Evolutionary conservation across 768 basidiomycete genomes (phyloP), one percentile per base, ranked within the genome.

Genomic region (Boletus tylopilopsis): DNA sequence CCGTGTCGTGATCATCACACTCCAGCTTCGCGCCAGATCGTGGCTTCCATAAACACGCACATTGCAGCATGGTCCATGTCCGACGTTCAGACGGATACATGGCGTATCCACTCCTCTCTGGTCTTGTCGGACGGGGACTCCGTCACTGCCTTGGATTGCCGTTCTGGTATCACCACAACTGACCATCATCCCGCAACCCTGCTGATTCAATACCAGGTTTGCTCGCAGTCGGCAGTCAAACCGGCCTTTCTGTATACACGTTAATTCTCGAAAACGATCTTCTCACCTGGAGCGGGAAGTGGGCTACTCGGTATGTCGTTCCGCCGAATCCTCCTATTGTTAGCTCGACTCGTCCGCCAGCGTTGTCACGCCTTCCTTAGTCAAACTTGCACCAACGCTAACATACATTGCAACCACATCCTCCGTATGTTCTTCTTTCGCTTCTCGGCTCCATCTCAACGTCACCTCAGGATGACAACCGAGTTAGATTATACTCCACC

Each of bases 21-120:
- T 43, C 36, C 52, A 45, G 51, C 42, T 51, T 47, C 49, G 33
- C 46, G 37, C 41, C 64, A 92, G 90, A 79, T 92, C 56, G 81
- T 86, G 37, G 87, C 87, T 35, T 79, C 87, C 51, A 79, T 82
- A 64, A 78, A 77, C 57, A 72, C 75, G 36, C 80, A 80, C 45
- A 71, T 94, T 40, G 90, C 87, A 42, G 81, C 81, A 32, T 94
- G 90, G 90, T 78, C 77, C n/a, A 75, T 87, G 39, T 87, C 87
- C 21, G 83, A 78, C 33, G 74, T 77, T 15, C 76, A 80, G 52
- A 71, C 78, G 32, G 76, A 81, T 57, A 73, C 74, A 7, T 93
- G 88, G 88, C 77, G 83, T 29, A 78, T 93, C 8, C 91, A 94
- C 63, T 92, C 91, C 3, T 86, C 89, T 18, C 75, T 93, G 5